Conservation (phyloP, 139 green algal genomes). For the Picochlorum sp. region DNA sequence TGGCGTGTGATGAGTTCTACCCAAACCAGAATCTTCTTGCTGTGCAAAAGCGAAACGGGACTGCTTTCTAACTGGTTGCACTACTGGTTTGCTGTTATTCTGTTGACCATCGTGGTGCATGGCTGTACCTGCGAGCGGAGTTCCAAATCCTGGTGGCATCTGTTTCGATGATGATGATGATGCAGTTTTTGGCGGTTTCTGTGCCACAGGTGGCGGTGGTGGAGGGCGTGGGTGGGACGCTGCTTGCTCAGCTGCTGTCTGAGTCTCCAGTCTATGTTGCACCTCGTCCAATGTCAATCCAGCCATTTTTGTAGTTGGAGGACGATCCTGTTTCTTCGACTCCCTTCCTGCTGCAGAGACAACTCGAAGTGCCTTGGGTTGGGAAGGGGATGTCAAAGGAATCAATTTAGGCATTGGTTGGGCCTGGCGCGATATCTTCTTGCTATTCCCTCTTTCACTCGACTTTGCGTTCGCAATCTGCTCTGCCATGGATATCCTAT, state of each 20-base stretch:
- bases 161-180: not conserved
- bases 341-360: too few species aligned
- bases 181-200: not conserved
- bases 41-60: slow-evolving; percentile 38
- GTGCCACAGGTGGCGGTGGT: not conserved
- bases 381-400: not conserved
- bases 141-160: too few species aligned
- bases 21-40: slow-evolving; percentile 10
- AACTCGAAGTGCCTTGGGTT: too few species aligned
- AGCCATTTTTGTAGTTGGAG: not conserved
- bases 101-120: too few species aligned
- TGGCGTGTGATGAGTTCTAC: not conserved
- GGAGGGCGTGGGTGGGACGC: not conserved
- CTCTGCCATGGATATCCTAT: slow-evolving; percentile 28
- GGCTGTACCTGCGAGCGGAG: too few species aligned
- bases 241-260: not conserved
- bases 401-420: slow-evolving; percentile 27
- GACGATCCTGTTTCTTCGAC: too few species aligned
- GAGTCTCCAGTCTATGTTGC: slow-evolving; percentile 5
- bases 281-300: not conserved
- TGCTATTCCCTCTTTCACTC: not conserved
- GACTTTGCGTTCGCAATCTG: slow-evolving; percentile 23
- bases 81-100: too few species aligned
- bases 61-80: slow-evolving; percentile 11
- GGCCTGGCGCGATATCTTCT: slow-evolving; percentile 25